phyloP scores from a whole-genome alignment of 2,329 filamentous ascomycete genomes.

The Colletotrichum sublineola region DNA sequence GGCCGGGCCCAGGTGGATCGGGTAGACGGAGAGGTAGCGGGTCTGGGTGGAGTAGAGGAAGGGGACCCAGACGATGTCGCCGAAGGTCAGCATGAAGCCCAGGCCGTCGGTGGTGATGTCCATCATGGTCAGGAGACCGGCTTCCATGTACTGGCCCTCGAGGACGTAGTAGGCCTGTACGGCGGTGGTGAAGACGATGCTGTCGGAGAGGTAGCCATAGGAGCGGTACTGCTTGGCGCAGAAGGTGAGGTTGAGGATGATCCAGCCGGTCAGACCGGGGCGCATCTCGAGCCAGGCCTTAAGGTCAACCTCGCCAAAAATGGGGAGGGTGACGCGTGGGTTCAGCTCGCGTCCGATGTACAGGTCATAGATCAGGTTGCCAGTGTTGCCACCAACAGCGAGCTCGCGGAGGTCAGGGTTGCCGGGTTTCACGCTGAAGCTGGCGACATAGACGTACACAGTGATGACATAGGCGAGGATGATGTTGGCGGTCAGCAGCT shows the following conservation, averaged over 20 bases:
- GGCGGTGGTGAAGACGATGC: conserved; percentile 73
- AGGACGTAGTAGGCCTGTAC: conserved; percentile 78
- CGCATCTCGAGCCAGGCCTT: conserved; percentile 79
- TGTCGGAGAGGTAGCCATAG: conserved; percentile 77
- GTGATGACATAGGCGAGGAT: conserved; percentile 71
- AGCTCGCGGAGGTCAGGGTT: conserved; percentile 73
- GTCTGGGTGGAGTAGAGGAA: conserved; percentile 78
- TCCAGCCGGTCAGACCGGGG: conserved; percentile 78
- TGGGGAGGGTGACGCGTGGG: conserved; percentile 73
- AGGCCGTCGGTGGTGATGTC: conserved; percentile 81
- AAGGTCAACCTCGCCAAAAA: conserved; percentile 77
- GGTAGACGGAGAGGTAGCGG: conserved; percentile 78
- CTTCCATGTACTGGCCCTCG: conserved; percentile 78
- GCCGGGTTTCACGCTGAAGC: conserved; percentile 73
- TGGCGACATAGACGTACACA: conserved; percentile 73
- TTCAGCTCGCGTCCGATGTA: conserved; percentile 84
- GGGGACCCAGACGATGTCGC: conserved; percentile 80
- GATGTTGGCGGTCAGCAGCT: conserved; percentile 75
- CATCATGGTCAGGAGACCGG: conserved; percentile 79
- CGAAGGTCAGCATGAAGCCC: conserved; percentile 81
- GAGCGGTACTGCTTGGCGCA: conserved; percentile 77
- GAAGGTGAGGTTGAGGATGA: conserved; percentile 76
- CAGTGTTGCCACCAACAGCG: conserved; percentile 74
- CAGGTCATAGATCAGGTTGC: conserved; percentile 80
- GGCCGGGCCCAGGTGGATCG: conserved; percentile 69